Base-by-base conservation (phyloP, 352 stramenopile species). In the Sclerospora graminicola region DNA sequence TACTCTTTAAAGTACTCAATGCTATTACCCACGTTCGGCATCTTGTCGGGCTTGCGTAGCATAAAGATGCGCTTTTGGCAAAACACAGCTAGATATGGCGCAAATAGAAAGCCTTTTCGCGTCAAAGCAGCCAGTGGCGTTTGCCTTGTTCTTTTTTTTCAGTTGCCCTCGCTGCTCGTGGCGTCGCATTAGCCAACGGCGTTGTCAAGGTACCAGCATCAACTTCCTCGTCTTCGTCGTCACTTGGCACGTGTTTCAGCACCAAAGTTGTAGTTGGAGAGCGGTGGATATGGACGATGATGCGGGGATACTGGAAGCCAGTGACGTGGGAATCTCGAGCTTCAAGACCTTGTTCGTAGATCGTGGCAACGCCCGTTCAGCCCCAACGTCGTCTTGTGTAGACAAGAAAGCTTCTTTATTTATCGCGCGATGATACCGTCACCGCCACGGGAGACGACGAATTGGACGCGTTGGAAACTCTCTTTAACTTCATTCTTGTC, bases 31-130 rank as follows among this genome's bases (percentile, higher is more conserved):
- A 93, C 81, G 48, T 93, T 97, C 31, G 95, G 95, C 82, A 98
- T 97, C 66, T 98, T 98, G 30, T 92, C 91, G 24, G 88, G 84
- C 66, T 99, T 99, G 51, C 95, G 82, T 57, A 98, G 88, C 95
- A 98, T 98, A 56, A 98, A 96, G 57, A 98, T 97, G 16, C 92
- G 94, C 58, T 98, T 98, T 43, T 96, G 82, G 50, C 98, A 82
- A n/a, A 72, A 76, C 34, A 96, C 70, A 13, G 91, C 95, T 42
- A 98, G 73, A 39, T 95, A 94, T 37, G 95, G 94, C 15, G 89
- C 95, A 35, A 98, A 91, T 19, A 98, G 69, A 52, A 99, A 98
- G 14, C 95, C 95, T n/a, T 26, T 95, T 83, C 32, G 94, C 94
- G 64, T 99, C 94, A 41, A 99, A 85, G 63, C 91, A 94, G 43